phyloP scores from a whole-genome alignment of 352 stramenopile genomes.

The Globisporangium okanoganense region DNA sequence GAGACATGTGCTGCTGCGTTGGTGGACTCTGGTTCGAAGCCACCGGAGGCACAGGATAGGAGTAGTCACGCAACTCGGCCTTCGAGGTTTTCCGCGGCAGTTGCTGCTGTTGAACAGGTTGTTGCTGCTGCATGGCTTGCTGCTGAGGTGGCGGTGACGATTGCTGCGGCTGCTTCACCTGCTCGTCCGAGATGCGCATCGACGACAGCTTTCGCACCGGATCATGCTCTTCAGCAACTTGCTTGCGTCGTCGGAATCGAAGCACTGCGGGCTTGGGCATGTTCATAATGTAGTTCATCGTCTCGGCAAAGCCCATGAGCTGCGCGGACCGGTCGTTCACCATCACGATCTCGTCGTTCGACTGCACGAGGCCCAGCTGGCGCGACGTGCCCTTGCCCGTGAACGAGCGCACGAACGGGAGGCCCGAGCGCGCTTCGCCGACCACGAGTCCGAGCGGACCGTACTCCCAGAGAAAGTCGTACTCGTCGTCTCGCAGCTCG shows the following conservation, averaged over 20 bases:
- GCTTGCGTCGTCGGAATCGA: slow-evolving; percentile 45
- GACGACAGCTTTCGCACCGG: slow-evolving; percentile 2
- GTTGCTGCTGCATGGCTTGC: slow-evolving; percentile 17
- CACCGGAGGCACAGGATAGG: background rate
- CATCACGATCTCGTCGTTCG: slow-evolving; percentile 80
- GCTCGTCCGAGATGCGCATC: slow-evolving; percentile 6
- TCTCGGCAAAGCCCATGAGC: slow-evolving; percentile 64
- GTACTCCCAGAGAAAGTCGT: slow-evolving; percentile 85
- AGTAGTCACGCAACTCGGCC: slow-evolving; percentile 5
- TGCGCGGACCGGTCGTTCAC: slow-evolving; percentile 60
- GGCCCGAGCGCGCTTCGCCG: slow-evolving; percentile 40
- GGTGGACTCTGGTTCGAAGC: slow-evolving; percentile 1
- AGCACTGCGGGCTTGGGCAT: slow-evolving; percentile 77
- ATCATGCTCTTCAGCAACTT: background rate
- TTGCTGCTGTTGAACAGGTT: slow-evolving; percentile 14
- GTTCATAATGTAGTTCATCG: slow-evolving; percentile 86
- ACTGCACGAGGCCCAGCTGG: slow-evolving; percentile 60
- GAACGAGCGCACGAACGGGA: slow-evolving; percentile 78
- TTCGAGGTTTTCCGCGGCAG: slow-evolving; percentile 14
- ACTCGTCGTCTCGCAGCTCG: slow-evolving; percentile 56
- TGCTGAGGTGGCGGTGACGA: slow-evolving; percentile 17
- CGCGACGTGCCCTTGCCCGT: slow-evolving; percentile 76
- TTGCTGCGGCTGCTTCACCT: slow-evolving; percentile 23
- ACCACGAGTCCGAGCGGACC: slow-evolving; percentile 70
- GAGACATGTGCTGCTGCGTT: background rate